phyloP scores from a whole-genome alignment of 23 red algal species.

The Rhodosorus marinus region DNA sequence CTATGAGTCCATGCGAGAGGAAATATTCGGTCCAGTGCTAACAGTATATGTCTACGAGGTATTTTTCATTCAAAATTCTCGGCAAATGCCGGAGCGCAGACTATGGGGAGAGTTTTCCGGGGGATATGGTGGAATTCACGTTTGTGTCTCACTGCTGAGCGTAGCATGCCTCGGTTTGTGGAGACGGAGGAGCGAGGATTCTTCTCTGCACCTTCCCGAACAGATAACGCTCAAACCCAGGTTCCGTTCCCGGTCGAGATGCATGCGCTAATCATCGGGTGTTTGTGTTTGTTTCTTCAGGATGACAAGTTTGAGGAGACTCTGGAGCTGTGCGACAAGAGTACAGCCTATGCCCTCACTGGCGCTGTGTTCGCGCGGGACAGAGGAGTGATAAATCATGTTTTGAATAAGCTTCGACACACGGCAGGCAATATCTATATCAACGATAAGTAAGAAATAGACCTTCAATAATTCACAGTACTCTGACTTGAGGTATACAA shows the following conservation, averaged over 20 bases:
- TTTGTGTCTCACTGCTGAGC: no score
- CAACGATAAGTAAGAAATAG: slow-evolving; percentile 14
- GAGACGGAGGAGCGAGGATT: no score
- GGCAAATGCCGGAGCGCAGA: no score
- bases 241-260: no score
- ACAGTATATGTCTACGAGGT: slow-evolving; percentile 15
- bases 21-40: slow-evolving; percentile 41
- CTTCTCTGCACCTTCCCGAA: no score
- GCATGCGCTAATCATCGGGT: no score
- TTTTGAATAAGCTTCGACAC: slow-evolving; percentile 9
- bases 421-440: slow-evolving; percentile 53
- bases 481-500: neutral
- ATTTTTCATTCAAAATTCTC: no score
- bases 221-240: no score
- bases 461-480: neutral
- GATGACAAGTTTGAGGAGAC: neutral
- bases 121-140: no score
- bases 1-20: slow-evolving; percentile 31
- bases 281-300: neutral
- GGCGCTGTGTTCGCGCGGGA: slow-evolving; percentile 32
- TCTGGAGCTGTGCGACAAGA: slow-evolving; percentile 6
- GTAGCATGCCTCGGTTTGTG: no score
- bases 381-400: slow-evolving; percentile 2
- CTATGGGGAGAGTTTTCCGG: no score
- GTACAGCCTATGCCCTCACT: slow-evolving; percentile 20